Evolutionary conservation across 305 asterid genomes (phyloP), one percentile per base, ranked within the genome.

Genomic region (Striga hermonthica): DNA sequence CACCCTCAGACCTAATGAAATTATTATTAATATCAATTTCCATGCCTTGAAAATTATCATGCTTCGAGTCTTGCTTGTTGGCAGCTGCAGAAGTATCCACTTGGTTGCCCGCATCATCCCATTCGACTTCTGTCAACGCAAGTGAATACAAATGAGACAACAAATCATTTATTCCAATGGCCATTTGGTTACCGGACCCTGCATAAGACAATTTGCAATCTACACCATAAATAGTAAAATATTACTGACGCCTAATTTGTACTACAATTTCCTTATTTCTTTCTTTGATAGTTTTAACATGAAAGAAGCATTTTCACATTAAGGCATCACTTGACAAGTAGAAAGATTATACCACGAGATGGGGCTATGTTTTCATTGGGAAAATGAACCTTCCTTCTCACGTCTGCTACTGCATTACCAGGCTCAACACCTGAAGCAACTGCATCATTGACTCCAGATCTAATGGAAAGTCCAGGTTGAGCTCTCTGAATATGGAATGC

Each of bases 51-150:
- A 74, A 67, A 76, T 74, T 75, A 49, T 76, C 82, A 47, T 78
- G 82, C 70, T 72, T 79, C 87, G 83, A 68, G 34, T 77, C 81
- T 70, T 81, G 91, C 67, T 76, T 71, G 64, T 76, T 71, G 64
- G 54, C 74, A 47, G 78, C 85, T 54, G 86, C 78, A 40, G 83
- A 73, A 67, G 77, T 74, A 65, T 84, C 90, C 47, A 65, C 78
- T 61, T 70, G 83, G 78, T 85, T 82, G 74, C 84, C 82, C 58
- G 57, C 79, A 67, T 54, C 79, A 67, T 79, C 88, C 75, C 89
- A 73, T 73, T 82, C 89, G 62, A 68, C 88, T 76, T 86, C 99
- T 90, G 97, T 77, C 76, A 82, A 83, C 81, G 92, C 78, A 88
- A 90, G 88, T 72, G 84, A 86, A 88, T 65, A 81, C 85, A 83